Evolutionary conservation across 805 yeast species (phyloP), one percentile per base, ranked within the genome.

Genomic region (Metschnikowia bowlesiae): DNA sequence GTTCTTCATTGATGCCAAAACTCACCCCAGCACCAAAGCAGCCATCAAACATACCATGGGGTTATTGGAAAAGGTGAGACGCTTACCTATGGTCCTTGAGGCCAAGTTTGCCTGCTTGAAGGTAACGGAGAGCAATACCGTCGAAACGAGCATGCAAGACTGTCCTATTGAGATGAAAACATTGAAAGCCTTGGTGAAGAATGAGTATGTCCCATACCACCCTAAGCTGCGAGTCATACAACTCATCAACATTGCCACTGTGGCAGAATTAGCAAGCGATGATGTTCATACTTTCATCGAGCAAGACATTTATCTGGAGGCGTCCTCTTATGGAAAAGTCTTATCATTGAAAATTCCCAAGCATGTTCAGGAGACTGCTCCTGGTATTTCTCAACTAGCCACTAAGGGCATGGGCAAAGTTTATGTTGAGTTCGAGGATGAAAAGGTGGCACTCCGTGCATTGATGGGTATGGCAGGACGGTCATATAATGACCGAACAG

Each of bases 321-420:
- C 82, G 39, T 58, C 65, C n/a, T 67, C 70, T 50, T 68, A 68
- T 55, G 90, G 89, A 1, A 67, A 63, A 2, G 79, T 87, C 4
- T 68, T 67, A 13, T 72, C 78, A 3, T 67, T 88, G 1, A 75
- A 74, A 49, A 79, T 89, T 14, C 90, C 94, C 0, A 74, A 77
- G 56, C 90, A 84, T 0, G 82, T 60, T 53, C 77, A 62, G 74
- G 80, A 60, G 59, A 76, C 56, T 70, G 75, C 62, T 49, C 79
- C 67, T 49, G 77, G 69, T 44, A 52, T 71, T 34, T 63, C 61
- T 37, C 72, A 68, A 46, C 67, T 68, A 44, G 59, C 68, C 3
- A 71, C 73, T 35, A 74, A 85, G 2, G 88, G 87, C 6, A 75
- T 84, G 44, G 96, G 97, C 0, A 84, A 81, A 54, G 75, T 89